Evolutionary conservation across 768 basidiomycete genomes (phyloP).

Genomic region (Daedaleopsis sinensis): DNA sequence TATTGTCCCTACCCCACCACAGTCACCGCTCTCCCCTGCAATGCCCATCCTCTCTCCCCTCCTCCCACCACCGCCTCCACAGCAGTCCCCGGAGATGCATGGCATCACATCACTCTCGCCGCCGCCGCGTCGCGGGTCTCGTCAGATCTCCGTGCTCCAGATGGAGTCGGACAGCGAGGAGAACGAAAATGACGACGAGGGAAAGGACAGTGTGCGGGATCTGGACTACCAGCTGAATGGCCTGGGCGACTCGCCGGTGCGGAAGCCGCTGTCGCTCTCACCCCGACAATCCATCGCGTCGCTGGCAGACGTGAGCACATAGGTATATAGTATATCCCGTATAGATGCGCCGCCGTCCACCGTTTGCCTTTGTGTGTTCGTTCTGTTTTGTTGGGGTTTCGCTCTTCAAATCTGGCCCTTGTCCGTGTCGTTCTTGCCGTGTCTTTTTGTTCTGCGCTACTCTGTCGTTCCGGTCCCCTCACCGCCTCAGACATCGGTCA

Average conservation of each 20-base stretch:
- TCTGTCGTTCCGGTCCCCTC: not conserved
- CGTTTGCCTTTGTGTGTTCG: not conserved
- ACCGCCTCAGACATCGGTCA: not conserved
- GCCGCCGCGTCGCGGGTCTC: slow-evolving; percentile 63
- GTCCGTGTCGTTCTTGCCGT: not conserved
- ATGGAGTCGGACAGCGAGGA: slow-evolving; percentile 13
- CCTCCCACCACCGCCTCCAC: slow-evolving; percentile 26
- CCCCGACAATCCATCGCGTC: slow-evolving; percentile 14
- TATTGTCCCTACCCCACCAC: slow-evolving; percentile 47
- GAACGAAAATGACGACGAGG: not conserved
- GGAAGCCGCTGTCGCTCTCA: slow-evolving; percentile 16
- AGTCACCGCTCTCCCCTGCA: slow-evolving; percentile 36
- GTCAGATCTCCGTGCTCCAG: slow-evolving; percentile 38
- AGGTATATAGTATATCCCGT: not conserved
- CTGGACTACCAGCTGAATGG: not conserved
- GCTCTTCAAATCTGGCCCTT: not conserved
- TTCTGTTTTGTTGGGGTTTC: not conserved
- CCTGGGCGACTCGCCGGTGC: slow-evolving; percentile 6
- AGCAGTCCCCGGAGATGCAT: slow-evolving; percentile 32
- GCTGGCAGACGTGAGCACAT: slow-evolving; percentile 19
- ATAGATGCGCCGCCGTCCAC: not conserved
- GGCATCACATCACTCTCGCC: slow-evolving; percentile 60
- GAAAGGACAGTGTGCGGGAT: not conserved
- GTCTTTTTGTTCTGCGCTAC: not conserved
- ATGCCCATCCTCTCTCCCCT: slow-evolving; percentile 22